Evolutionary conservation across 257 asterid genomes (phyloP), one percentile per base, ranked within the genome.

Genomic region (Coffea canephora): DNA sequence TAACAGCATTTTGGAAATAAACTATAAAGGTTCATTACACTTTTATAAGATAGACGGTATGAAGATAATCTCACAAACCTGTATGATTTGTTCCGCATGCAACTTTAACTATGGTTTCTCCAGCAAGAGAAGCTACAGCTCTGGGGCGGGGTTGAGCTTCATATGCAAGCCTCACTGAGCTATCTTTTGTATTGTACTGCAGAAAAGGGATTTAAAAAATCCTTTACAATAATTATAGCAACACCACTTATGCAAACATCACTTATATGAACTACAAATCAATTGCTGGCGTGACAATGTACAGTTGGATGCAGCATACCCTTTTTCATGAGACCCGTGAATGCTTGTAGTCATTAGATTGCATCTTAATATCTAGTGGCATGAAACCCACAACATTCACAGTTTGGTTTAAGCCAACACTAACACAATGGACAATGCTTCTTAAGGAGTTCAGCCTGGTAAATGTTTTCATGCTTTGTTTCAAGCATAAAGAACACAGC

Each of bases 31-130:
- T 45, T 3, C 13, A 12, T 11, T 25, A 46, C 48, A 13, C 19
- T 59, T 76, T 27, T 25, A 50, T 27, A 76, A 75, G 54, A 73
- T 43, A 68, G 62, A 80, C 41, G 77, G 5, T 52, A 4, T 49
- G 49, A 65, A 55, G 34, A 83, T 3, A 62, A 76, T 50, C 74
- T 45, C 77, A 71, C 68, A 64, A 43, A 94, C 99, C 99, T 84
- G 99, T 90, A 87, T 96, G 99, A 88, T 96, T 96, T 82, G 91
- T 82, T 88, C 99, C 99, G 73, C 98, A 94, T 62, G 98, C 98
- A 79, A 86, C 97, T 87, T 96, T 96, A 68, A 90, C 97, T 72
- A 96, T 89, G 73, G 97, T 92, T 86, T 92, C 97, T 67, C 93
- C 97, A n/a, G 98, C 78, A 79, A 94, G 93, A 84, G 97, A 84